Base-by-base conservation (phyloP, 2,329 filamentous ascomycete genomes). In the Arthrobotrys musiformis region DNA sequence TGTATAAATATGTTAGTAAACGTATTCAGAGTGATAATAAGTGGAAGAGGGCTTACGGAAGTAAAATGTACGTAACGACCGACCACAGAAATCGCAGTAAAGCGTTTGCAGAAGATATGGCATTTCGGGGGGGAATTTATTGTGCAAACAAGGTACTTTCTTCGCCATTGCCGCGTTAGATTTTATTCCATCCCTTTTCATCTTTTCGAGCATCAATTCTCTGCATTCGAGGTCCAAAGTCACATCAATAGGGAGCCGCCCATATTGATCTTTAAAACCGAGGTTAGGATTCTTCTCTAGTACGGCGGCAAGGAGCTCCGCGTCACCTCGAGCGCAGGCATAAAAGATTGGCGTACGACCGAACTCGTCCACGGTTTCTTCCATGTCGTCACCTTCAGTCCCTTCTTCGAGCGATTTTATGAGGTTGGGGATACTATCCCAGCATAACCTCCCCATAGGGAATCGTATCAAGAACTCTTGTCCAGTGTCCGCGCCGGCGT, bases 181-280 rank as follows among this genome's bases (percentile, higher is more conserved):
- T 30, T 70, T 30, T 6, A 70, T 46, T 1, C 42, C 54, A 13
- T 61, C 35, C 24, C 50, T 28, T 19, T 44, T 70, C 66, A 70
- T 70, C 24, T 52, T 70, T 9, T 26, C 66, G 4, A 62, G 44
- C 17, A 70, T 19, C 7, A 70, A 2, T 28, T 61, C 30, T 22
- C 66, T 28, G 35, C 54, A 61, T 30, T 52, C 42, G 1, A 42
- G 15, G 13, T 61, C 54, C 17, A 70, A 15, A 4, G 66, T 35
- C 11, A 70, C 56, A 62, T 70, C 66, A 9, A 70, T 48, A 1
- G 66, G 40, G 5, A 70, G n/a, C 17, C 66, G 40, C 15, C 54
- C 52, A 17, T 52, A 52, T 37, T 8, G 15, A 30, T 70, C 66
- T n/a, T 56, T 40, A 19, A 62, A 11, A 40, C 22, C 42, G 3